phyloP scores from a whole-genome alignment of 768 basidiomycete species.

The Myochromella boudieri region DNA sequence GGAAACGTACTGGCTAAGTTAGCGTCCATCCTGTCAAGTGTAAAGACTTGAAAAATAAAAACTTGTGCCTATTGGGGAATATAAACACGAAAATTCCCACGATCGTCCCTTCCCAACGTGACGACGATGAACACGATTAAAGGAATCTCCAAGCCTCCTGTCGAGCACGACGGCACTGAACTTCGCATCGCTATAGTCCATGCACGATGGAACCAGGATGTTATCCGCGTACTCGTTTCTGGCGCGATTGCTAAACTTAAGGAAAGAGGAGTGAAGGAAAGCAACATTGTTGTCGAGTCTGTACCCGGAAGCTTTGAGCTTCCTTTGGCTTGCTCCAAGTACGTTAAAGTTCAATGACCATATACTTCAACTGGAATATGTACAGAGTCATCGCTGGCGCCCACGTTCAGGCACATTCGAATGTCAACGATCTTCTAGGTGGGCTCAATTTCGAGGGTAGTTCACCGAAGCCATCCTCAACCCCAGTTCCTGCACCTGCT shows the following conservation, averaged over 20 bases:
- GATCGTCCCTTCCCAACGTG: constrained; percentile 16
- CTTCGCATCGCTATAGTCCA: constrained; percentile 92
- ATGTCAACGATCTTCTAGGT: constrained; percentile 78
- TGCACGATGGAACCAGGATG: constrained; percentile 89
- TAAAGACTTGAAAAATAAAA: too few relatives aligned
- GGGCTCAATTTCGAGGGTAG: constrained; percentile 49
- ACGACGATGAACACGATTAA: constrained; percentile 68
- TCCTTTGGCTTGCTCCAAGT: constrained; percentile 86
- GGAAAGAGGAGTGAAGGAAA: constrained; percentile 82
- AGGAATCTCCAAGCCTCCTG: constrained; percentile 62
- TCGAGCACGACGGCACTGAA: constrained; percentile 72
- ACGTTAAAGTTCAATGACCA: constrained; percentile 25
- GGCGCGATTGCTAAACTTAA: constrained; percentile 82
- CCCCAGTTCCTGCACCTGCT: constrained; percentile 44
- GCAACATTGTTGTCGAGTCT: constrained; percentile 87
- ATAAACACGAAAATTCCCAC: constrained; percentile 4
- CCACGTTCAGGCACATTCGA: constrained; percentile 75
- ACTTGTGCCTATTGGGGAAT: constrained; percentile 9
- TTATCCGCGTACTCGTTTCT: constrained; percentile 82
- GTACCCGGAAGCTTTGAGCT: constrained; percentile 97
- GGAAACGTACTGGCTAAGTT: constrained; percentile 49
- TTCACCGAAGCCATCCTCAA: constrained; percentile 46
- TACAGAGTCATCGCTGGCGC: constrained; percentile 86
- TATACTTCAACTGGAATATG: constrained; percentile 9
- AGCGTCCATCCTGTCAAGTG: constrained; percentile 50